Conservation (phyloP, 345 rosid species). For the Theobroma cacao region DNA sequence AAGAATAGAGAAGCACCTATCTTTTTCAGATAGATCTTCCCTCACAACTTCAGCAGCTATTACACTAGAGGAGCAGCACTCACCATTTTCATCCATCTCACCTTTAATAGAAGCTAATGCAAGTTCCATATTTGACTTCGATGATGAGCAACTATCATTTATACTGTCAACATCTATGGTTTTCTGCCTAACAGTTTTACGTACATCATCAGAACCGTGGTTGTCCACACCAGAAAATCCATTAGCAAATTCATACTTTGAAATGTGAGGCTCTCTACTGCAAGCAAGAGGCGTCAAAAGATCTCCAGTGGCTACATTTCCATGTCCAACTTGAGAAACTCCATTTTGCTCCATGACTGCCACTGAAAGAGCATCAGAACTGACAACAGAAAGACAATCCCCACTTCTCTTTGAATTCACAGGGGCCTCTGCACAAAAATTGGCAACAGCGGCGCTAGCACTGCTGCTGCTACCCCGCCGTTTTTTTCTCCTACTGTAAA, state of each 20-base stretch:
- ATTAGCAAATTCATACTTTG: conserved; percentile 22
- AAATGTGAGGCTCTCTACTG: conserved; percentile 19
- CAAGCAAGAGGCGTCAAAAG: conserved; percentile 17
- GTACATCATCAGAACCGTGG: conserved; percentile 33
- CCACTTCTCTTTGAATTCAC: conserved; percentile 33
- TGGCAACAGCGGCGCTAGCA: conserved; percentile 6
- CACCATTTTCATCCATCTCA: conserved; percentile 52
- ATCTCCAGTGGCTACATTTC: conserved; percentile 23
- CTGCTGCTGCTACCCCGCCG: conserved; percentile 17
- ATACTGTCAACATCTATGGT: conserved; percentile 45
- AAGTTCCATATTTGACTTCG: conserved; percentile 53
- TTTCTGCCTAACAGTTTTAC: conserved; percentile 31
- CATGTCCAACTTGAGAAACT: conserved; percentile 22
- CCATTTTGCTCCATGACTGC: conserved; percentile 30
- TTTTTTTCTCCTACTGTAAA: conserved; percentile 59
- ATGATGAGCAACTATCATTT: conserved; percentile 68
- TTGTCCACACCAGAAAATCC: conserved; percentile 24
- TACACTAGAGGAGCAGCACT: conserved; percentile 64
- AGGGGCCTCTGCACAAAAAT: conserved; percentile 29
- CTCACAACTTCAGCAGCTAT: conserved; percentile 28
- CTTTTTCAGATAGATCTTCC: conserved; percentile 40
- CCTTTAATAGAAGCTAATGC: conserved; percentile 43
- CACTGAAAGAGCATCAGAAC: conserved; percentile 40
- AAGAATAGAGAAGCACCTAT: conserved; percentile 37
- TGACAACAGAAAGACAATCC: conserved; percentile 41